Percentiles rank a stretch among this genome's conserved stretches.
Evolutionary conservation across 1,284 basidiomycete species (phyloP).

Genomic region (Cryptococcus sp.): DNA sequence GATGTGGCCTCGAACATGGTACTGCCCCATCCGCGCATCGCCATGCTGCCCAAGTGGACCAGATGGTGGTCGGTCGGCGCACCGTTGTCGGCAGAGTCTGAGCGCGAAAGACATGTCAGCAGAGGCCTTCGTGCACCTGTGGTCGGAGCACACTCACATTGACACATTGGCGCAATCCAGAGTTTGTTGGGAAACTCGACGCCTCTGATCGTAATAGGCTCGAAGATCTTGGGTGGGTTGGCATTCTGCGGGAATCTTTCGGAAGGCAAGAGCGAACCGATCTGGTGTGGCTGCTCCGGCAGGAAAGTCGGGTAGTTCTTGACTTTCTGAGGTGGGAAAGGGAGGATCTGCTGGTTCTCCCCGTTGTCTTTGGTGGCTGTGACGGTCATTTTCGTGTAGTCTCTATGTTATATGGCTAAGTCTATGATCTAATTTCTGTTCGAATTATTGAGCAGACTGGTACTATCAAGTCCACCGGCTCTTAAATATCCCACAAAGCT

Average conservation of each 20-base stretch:
- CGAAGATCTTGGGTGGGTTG: slow-evolving; percentile 65
- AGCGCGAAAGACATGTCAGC: background rate
- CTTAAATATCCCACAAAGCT: too few relatives aligned
- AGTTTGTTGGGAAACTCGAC: slow-evolving; percentile 67
- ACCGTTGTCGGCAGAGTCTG: slow-evolving; percentile 70
- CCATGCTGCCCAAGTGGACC: slow-evolving; percentile 66
- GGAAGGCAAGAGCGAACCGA: slow-evolving; percentile 57
- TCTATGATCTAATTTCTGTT: too few relatives aligned
- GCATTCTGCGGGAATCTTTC: slow-evolving; percentile 44
- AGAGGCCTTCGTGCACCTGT: too few relatives aligned
- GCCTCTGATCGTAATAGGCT: slow-evolving; percentile 65
- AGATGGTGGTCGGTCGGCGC: slow-evolving; percentile 77
- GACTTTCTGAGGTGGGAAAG: slow-evolving; percentile 17
- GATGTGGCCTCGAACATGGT: slow-evolving; percentile 70
- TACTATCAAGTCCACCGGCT: too few relatives aligned
- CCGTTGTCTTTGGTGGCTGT: too few relatives aligned
- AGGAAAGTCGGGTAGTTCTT: slow-evolving; percentile 36
- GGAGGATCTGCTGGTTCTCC: slow-evolving; percentile 11
- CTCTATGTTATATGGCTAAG: too few relatives aligned
- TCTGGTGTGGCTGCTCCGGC: slow-evolving; percentile 64
- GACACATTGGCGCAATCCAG: slow-evolving; percentile 68
- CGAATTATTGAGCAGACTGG: too few relatives aligned
- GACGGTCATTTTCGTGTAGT: too few relatives aligned
- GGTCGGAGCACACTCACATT: slow-evolving; percentile 36
- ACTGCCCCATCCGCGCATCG: slow-evolving; percentile 59